These are phyloP conservation scores for Barnettozyma sp. DNA, from an alignment of 805 yeast species.

Conservation along the genomic window DNA sequence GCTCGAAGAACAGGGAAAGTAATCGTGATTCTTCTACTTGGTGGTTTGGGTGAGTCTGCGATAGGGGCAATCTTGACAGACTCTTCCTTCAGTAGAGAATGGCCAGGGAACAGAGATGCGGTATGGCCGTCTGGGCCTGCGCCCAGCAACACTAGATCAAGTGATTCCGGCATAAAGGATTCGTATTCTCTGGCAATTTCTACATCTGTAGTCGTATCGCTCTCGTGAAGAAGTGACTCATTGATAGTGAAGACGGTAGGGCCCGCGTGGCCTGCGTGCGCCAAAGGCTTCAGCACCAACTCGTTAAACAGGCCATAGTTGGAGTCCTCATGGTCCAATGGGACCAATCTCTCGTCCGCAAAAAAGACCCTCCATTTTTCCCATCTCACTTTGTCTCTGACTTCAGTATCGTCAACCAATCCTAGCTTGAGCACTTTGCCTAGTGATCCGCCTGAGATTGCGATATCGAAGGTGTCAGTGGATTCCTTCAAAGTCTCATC, in stretches of 20 bases:
- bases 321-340: conserved; percentile 74
- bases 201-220: conserved; percentile 41
- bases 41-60: conserved; percentile 87
- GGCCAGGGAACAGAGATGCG: conserved; percentile 88
- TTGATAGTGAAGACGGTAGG: conserved; percentile 67
- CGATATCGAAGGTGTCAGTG: conserved; percentile 53
- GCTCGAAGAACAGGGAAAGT: conserved; percentile 67
- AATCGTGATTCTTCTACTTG: conserved; percentile 84
- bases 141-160: conserved; percentile 73
- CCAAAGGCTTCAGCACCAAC: conserved; percentile 34
- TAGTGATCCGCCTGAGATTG: conserved; percentile 88
- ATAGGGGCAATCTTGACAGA: conserved; percentile 52
- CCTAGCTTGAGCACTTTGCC: conserved; percentile 63
- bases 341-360: conserved; percentile 87
- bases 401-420: conserved; percentile 48
- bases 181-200: conserved; percentile 60
- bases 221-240: conserved; percentile 50
- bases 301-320: conserved; percentile 75
- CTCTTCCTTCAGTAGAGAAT: conserved; percentile 52
- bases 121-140: conserved; percentile 98
- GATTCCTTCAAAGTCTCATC: conserved; percentile 45
- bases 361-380: conserved; percentile 73
- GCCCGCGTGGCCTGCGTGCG: conserved; percentile 29
- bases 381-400: conserved; percentile 50
- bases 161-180: conserved; percentile 41